Evolutionary conservation across 1,284 basidiomycete genomes (phyloP), one percentile per base, ranked within the genome.

Genomic region (Sphagnurus paluster): DNA sequence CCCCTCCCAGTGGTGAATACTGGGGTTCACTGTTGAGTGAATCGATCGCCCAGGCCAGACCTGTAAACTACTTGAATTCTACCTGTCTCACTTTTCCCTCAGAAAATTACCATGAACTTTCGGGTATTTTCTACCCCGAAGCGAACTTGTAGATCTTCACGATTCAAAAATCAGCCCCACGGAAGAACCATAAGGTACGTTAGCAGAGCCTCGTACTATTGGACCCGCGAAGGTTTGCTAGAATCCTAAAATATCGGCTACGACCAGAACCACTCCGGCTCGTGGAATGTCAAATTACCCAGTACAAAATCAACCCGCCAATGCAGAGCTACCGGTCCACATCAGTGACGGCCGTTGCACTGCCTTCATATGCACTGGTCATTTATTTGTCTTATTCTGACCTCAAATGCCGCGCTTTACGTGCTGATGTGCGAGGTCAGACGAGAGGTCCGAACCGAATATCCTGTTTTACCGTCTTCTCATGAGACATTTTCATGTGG

Each of bases 131-230:
- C n/a, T n/a, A n/a, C n/a, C n/a, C n/a, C n/a, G n/a, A n/a, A n/a
- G n/a, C n/a, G n/a, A n/a, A n/a, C n/a, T n/a, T n/a, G n/a, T n/a
- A n/a, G n/a, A n/a, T n/a, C n/a, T n/a, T n/a, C n/a, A n/a, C n/a
- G n/a, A n/a, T n/a, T n/a, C n/a, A n/a, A n/a, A n/a, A 38, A 53
- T 46, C 20, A 23, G 37, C n/a, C 24, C 35, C 39, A 39, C 33
- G 41, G 14, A 38, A 52, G 54, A 54, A 56, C 44, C 41, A 19
- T 44, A 49, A 57, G 52, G 53, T 49, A 50, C 56, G 45, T 39
- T 45, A 16, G 30, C 25, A 45, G 39, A 44, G 28, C 50, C 52
- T 53, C 52, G 48, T 39, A 26, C 28, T 25, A 32, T 35, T 33
- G 44, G 28, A 40, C 39, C 48, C 43, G 41, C 46, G 20, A 47